phyloP scores from a whole-genome alignment of 176 grass and related monocot genomes.

The Melocanna baccifera region DNA sequence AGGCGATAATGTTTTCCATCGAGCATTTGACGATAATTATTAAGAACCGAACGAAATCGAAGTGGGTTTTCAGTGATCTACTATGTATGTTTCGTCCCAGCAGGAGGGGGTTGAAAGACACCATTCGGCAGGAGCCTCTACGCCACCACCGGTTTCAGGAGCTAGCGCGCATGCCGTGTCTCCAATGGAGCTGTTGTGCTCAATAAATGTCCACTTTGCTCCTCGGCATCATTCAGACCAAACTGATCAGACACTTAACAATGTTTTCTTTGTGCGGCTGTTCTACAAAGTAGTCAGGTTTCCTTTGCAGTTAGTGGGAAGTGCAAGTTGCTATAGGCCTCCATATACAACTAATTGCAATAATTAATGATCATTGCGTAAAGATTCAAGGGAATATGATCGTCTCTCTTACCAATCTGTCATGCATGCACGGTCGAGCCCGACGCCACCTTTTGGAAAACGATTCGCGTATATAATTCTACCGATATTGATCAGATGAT shows the following conservation, averaged over 20 bases:
- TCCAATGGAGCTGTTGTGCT: constrained; percentile 12
- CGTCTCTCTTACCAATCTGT: background rate
- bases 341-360: constrained; percentile 31
- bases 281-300: constrained; percentile 2
- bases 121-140: background rate
- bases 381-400: background rate
- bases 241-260: constrained; percentile 1
- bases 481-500: too few relatives aligned
- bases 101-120: background rate
- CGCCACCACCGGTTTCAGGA: background rate
- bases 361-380: background rate
- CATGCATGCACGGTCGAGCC: background rate
- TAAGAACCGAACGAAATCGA: background rate
- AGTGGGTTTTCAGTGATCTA: background rate
- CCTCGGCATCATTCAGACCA: background rate
- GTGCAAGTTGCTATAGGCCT: constrained; percentile 31
- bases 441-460: background rate
- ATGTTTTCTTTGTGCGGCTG: constrained; percentile 21
- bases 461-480: background rate
- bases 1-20: background rate
- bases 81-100: too few relatives aligned
- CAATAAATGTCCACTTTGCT: background rate
- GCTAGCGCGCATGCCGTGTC: constrained; percentile 15
- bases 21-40: too few relatives aligned
- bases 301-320: constrained; percentile 13